These are phyloP conservation scores for Paramecium octaurelia DNA, from an alignment of 73 alveolate species.

Conservation along the genomic window DNA sequence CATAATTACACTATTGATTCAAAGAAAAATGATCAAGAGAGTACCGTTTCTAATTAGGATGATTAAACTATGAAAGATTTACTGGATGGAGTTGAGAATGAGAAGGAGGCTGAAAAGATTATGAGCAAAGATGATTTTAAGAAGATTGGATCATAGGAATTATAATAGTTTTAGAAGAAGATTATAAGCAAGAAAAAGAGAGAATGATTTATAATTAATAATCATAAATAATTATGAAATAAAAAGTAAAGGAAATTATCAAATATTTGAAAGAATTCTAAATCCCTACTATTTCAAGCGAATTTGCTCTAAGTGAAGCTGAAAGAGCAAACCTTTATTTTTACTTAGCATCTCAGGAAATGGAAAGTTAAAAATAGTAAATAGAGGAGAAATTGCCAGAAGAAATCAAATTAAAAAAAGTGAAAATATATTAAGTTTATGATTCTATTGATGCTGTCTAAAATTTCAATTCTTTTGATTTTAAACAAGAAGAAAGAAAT, in stretches of 20 bases:
- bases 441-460: not conserved
- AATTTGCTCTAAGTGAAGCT: not conserved
- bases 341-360: not conserved
- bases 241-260: not conserved
- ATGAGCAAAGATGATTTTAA: conserved; percentile 5
- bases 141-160: not conserved
- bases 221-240: not conserved
- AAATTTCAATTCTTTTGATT: not conserved
- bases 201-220: not conserved
- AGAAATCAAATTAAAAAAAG: not conserved
- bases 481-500: not conserved
- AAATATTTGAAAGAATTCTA: not conserved
- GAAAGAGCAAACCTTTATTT: not conserved
- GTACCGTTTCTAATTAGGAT: not conserved
- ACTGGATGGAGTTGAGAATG: conserved; percentile 20
- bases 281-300: not conserved
- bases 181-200: not conserved
- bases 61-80: conserved; percentile 17
- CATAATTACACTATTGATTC: not conserved
- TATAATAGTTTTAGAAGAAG: not conserved
- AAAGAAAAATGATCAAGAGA: not conserved
- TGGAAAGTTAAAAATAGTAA: not conserved
- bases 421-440: not conserved
- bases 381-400: not conserved
- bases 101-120: conserved; percentile 38